Evolutionary conservation across 1,139 yeast species (phyloP).

Genomic region (Sugiyamaella paludigena): DNA sequence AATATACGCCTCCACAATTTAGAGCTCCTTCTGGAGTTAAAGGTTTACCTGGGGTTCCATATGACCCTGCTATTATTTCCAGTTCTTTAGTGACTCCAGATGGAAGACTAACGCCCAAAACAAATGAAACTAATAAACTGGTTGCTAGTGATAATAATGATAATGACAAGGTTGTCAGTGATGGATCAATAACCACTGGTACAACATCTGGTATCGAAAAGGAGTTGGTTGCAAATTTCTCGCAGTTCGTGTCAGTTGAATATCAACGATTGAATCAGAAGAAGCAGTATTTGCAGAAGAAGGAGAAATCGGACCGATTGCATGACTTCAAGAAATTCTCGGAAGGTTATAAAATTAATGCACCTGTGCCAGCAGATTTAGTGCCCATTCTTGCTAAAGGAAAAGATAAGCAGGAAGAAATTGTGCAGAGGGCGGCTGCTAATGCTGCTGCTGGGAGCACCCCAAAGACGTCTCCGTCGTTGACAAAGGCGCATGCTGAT

Average conservation of each 20-base stretch:
- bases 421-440: constrained; percentile 36
- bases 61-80: constrained; percentile 76
- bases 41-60: constrained; percentile 26
- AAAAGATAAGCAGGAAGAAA: constrained; percentile 61
- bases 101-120: constrained; percentile 10
- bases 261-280: constrained; percentile 33
- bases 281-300: constrained; percentile 33
- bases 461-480: constrained; percentile 18
- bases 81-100: constrained; percentile 27
- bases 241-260: constrained; percentile 39
- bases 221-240: constrained; percentile 37
- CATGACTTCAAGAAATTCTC: constrained; percentile 81
- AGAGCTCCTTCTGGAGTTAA: constrained; percentile 44
- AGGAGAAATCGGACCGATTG: constrained; percentile 50
- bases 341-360: constrained; percentile 66
- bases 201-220: constrained; percentile 29
- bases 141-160: not conserved
- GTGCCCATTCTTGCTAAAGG: constrained; percentile 73
- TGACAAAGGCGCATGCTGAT: constrained; percentile 19
- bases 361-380: constrained; percentile 63
- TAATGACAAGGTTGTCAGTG: not conserved
- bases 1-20: constrained; percentile 64
- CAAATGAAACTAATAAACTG: not conserved
- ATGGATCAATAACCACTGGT: not conserved
- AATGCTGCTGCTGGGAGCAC: constrained; percentile 28